Base-by-base conservation (phyloP, 371 early-diverging fungal species). In the Chytridiales sp. region DNA sequence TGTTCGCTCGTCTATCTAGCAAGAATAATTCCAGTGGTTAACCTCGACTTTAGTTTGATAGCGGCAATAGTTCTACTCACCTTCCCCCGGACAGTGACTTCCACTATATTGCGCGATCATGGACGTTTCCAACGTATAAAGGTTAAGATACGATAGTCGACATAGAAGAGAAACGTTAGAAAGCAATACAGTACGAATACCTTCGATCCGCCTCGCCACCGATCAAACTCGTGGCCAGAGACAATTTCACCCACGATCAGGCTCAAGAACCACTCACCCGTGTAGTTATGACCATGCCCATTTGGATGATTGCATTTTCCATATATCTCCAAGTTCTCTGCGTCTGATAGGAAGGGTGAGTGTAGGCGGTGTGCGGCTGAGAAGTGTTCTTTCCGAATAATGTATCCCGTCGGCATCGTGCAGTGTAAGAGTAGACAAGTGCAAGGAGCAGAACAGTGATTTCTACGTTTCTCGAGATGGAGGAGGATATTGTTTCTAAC, bases 201-300 rank as follows among this genome's bases (percentile, higher is more conserved):
- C 9, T 21, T 44, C 9, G 22, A 22, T 6, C 8, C 8, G 38
- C 38, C 15, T 6, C 44, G 44, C 6, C 22, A 6, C 15, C 44
- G 21, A 17, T 44, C 9, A 21, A 21, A 47, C 2, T 3, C 26
- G n/a, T n/a, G n/a, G n/a, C n/a, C n/a, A n/a, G n/a, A n/a, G n/a
- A n/a, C n/a, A n/a, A n/a, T n/a, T n/a, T n/a, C n/a, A n/a, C n/a
- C n/a, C n/a, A n/a, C n/a, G 17, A 44, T 51, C 30, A n/a, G 17
- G n/a, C 31, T 34, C 30, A 41, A 39, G 30, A 41, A 13, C 46
- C 21, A 15, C 58, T 42, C 38, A 65, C 67, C 69, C 40, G 81
- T 85, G 66, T 92, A 93, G 74, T 94, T 94, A 77, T 95, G 94
- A 0, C 95, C 95, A 66, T 95, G 95, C 39, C 85, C 89, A 63